Evolutionary conservation across 148 eudicot genomes (phyloP).

Genomic region (Vaccinium darrowii): DNA sequence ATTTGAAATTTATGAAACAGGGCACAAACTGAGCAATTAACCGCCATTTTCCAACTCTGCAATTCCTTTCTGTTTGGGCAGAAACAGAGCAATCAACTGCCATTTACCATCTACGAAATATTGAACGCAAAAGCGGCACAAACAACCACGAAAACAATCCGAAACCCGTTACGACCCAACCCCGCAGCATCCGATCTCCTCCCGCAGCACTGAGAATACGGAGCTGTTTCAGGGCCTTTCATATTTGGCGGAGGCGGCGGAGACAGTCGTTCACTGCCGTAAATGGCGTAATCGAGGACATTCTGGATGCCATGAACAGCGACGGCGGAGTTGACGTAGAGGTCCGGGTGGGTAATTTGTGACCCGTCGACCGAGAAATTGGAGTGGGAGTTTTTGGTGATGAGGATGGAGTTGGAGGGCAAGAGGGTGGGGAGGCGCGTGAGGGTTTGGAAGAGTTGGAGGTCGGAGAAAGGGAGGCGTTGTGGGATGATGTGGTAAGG

Average conservation of each 20-base stretch:
- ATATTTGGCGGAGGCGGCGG: neutral
- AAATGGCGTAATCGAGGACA: slow-evolving; percentile 38
- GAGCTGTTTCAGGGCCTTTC: neutral
- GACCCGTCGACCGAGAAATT: slow-evolving; percentile 40
- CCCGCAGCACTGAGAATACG: neutral
- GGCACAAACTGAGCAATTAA: neutral
- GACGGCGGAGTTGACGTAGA: slow-evolving; percentile 32
- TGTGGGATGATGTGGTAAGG: slow-evolving; percentile 46
- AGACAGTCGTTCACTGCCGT: neutral
- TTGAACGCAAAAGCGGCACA: neutral
- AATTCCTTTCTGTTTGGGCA: too few species aligned
- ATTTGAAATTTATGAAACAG: too few species aligned
- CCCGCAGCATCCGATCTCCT: slow-evolving; percentile 1
- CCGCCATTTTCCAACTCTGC: too few species aligned
- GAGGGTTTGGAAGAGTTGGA: slow-evolving; percentile 26
- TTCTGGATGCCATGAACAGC: slow-evolving; percentile 41
- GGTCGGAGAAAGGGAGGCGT: slow-evolving; percentile 42
- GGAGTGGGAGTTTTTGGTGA: slow-evolving; percentile 32
- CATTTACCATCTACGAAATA: neutral
- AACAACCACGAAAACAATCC: neutral
- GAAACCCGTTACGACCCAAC: neutral
- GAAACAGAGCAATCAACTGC: neutral
- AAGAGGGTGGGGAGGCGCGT: slow-evolving; percentile 44
- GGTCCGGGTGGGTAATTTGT: slow-evolving; percentile 41
- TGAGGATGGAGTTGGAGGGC: slow-evolving; percentile 38